Evolutionary conservation across 495 filamentous ascomycete species (phyloP), one percentile per base, ranked within the genome.

Genomic region (Jackrogersella minutella): DNA sequence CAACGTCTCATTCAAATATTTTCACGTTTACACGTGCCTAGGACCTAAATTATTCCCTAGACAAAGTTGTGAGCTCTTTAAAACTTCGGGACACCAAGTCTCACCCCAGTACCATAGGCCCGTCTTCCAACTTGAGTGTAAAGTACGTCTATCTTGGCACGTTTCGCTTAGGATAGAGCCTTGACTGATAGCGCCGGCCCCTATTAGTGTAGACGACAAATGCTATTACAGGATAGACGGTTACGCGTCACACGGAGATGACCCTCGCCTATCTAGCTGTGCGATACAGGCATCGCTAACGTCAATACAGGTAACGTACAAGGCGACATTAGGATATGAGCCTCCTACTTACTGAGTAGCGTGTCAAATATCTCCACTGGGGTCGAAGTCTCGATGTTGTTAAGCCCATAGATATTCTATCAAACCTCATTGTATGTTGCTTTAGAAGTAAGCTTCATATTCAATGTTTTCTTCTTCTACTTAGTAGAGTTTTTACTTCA

Each of bases 81-180:
- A 7, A 58, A 31, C 36, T 39, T 24, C 31, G 17, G 51, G 21
- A 51, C 58, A 58, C 58, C 58, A 63, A 68, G 65, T 53, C 41
- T 51, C 17, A 40, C 58, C 58, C 62, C 37, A 37, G 57, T 21
- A 24, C 21, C 44, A 19, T 26, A 51, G 26, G 17, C 26, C 31
- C 40, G 28, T 58, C 57, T 39, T 51, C n/a, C 43, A 52, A 54
- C 10, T 49, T 33, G 39, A 44, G 54, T 58, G 22, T 30, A 1
- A 62, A 44, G 30, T 39, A 54, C 40, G 36, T 36, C 24, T 14
- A 68, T 19, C 65, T 68, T 68, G 65, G 65, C 65, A 63, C n/a
- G 65, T 68, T 68, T 68, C 65, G 65, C 65, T 63, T 58, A 24
- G 13, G 36, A 17, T 26, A 52, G 31, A 52, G 22, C 55, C 64